These are phyloP conservation scores for Marasmius fiardii DNA, from an alignment of 1,284 basidiomycete genomes.

Conservation along the genomic window DNA sequence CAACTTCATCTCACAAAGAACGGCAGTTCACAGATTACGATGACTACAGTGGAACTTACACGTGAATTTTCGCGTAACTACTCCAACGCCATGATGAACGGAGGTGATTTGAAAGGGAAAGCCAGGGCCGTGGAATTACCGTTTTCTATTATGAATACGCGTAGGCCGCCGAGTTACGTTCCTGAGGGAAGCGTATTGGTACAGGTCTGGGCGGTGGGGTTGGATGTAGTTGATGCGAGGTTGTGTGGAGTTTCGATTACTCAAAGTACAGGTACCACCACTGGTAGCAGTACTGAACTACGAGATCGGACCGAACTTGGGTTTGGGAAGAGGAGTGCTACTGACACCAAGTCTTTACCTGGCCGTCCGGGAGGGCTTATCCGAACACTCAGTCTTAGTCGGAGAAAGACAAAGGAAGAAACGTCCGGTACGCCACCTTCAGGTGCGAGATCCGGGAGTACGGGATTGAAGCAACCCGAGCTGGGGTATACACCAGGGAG, in stretches of 20 bases:
- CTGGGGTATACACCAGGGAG: conserved; percentile 79
- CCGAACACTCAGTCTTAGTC: conserved; percentile 19
- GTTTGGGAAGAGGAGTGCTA: conserved; percentile 21
- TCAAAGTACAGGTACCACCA: conserved; percentile 9
- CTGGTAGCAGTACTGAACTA: background rate
- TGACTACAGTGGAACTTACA: background rate
- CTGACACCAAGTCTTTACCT: background rate
- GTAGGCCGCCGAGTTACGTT: conserved; percentile 73
- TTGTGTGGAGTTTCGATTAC: conserved; percentile 43
- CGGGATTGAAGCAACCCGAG: conserved; percentile 23
- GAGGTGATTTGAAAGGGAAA: background rate
- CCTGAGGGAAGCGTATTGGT: conserved; percentile 68
- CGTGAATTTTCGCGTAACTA: background rate
- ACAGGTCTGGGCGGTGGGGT: conserved; percentile 81
- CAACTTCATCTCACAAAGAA: background rate
- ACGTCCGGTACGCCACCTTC: background rate
- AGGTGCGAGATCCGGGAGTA: background rate
- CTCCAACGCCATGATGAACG: too few species aligned
- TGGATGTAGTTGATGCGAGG: conserved; percentile 69
- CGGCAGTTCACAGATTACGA: background rate
- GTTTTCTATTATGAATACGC: conserved; percentile 50
- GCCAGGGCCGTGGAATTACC: background rate
- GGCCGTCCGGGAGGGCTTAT: conserved; percentile 11
- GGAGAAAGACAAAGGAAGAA: conserved; percentile 5
- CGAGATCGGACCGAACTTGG: background rate